Percentiles rank a stretch among this genome's conserved stretches.
Conservation (phyloP, 2,329 filamentous ascomycete species). For the Aspergillus sp. region DNA sequence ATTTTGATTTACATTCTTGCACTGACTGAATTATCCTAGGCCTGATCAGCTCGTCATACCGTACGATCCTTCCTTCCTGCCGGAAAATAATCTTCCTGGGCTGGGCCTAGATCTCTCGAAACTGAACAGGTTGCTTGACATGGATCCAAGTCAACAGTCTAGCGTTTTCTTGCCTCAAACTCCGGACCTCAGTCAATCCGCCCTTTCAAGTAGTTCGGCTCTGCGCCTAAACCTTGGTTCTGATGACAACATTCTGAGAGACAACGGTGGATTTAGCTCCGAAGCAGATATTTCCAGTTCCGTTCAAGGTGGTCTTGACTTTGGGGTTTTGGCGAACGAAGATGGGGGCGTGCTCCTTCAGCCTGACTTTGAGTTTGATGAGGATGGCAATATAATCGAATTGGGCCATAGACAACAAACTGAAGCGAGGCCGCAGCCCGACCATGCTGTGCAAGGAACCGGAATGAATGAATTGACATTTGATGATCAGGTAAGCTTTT, state of each 20-base stretch:
- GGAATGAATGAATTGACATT: conserved; percentile 34
- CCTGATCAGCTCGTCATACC: conserved; percentile 72
- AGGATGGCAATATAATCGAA: conserved; percentile 60
- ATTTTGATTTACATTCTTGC: background rate
- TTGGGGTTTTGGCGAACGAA: conserved; percentile 34
- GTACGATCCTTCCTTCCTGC: conserved; percentile 80
- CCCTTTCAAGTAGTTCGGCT: conserved; percentile 23
- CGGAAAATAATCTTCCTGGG: conserved; percentile 62
- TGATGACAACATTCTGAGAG: conserved; percentile 40
- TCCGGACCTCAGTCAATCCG: conserved; percentile 31
- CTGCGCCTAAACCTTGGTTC: conserved; percentile 51
- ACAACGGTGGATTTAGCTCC: conserved; percentile 39
- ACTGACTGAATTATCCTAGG: conserved; percentile 47
- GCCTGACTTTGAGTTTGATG: conserved; percentile 62
- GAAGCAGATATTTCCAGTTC: conserved; percentile 45
- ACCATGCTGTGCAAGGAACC: conserved; percentile 36
- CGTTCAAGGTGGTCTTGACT: conserved; percentile 29
- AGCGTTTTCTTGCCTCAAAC: conserved; percentile 36
- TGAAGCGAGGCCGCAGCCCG: conserved; percentile 18
- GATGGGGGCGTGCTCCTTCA: conserved; percentile 51
- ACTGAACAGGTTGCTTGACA: conserved; percentile 39
- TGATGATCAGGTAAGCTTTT: conserved; percentile 14
- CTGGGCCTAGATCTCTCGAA: conserved; percentile 56
- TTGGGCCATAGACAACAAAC: conserved; percentile 25
- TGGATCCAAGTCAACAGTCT: conserved; percentile 32